These are phyloP conservation scores for Akanthomyces lecanii DNA, from an alignment of 2,329 filamentous ascomycete species.

Conservation along the genomic window DNA sequence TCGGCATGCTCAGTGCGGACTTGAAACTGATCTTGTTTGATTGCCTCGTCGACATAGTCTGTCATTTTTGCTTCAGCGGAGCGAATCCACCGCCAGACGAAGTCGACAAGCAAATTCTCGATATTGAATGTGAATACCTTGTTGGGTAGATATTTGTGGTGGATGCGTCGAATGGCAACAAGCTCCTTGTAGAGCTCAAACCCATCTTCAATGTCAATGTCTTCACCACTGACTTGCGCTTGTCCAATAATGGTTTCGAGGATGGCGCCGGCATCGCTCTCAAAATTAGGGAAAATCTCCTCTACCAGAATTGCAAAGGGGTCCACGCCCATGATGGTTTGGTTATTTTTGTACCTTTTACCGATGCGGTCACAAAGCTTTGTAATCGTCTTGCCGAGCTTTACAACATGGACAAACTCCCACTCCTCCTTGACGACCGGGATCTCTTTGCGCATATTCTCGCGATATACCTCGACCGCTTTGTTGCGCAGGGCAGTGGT, in stretches of 20 bases:
- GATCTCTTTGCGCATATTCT: conserved; percentile 73
- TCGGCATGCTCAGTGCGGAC: conserved; percentile 63
- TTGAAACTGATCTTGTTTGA: conserved; percentile 84
- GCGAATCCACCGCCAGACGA: conserved; percentile 93
- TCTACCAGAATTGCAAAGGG: conserved; percentile 68
- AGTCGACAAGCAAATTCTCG: conserved; percentile 79
- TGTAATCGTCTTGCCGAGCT: conserved; percentile 80
- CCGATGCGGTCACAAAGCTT: conserved; percentile 84
- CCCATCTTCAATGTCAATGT: conserved; percentile 84
- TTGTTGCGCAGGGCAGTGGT: conserved; percentile 67
- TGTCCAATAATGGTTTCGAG: conserved; percentile 75
- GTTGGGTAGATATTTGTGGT: conserved; percentile 67
- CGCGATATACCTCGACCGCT: conserved; percentile 74
- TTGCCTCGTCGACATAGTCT: conserved; percentile 81
- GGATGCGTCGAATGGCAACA: conserved; percentile 77
- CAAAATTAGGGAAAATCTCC: conserved; percentile 84
- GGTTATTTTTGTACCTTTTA: conserved; percentile 85
- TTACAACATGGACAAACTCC: conserved; percentile 87
- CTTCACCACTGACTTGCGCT: conserved; percentile 63
- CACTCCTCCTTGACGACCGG: conserved; percentile 76
- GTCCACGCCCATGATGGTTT: conserved; percentile 74
- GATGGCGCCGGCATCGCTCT: conserved; percentile 81
- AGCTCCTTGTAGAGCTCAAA: conserved; percentile 91
- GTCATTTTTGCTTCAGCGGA: conserved; percentile 75
- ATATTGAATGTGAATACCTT: conserved; percentile 81